Evolutionary conservation across 2,329 filamentous ascomycete species (phyloP), one percentile per base, ranked within the genome.

Genomic region (Ceratocystis cubensis): DNA sequence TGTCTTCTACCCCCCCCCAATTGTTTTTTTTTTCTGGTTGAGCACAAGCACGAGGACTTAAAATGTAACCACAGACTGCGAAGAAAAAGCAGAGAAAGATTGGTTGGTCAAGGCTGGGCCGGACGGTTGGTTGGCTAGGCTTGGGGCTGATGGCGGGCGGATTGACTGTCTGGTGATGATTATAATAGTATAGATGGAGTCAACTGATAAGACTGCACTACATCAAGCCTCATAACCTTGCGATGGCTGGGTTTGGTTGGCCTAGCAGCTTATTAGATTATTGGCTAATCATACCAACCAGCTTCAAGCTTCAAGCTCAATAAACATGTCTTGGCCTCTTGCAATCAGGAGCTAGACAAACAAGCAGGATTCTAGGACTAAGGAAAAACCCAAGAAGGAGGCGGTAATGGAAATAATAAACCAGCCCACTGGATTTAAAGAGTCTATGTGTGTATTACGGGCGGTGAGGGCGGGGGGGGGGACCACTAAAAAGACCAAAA

Each of bases 1-100:
- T 53, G 28, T 30, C 17, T 33, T 33, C 20, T 30, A 13, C 22
- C 22, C 20, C 13, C 53, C 25, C 53, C 28, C n/a, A 59, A 20
- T 37, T 37, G 28, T 22, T 17, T 57, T 30, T 59, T 57, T 59
- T 59, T 59, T n/a, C 25, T 59, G 53, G 53, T 59, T 59, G 25
- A 59, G 53, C 28, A 59, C 53, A n/a, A 59, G 53, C 53, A 59
- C 25, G 37, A 59, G 53, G 53, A 59, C 33, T 37, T 1, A 33
- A 30, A 59, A 59, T 59, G 53, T 59, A 59, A 59, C 53, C 53
- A 7, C 28, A 25, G 22, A 25, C 53, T 30, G 33, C 25, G n/a
- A 59, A 33, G 25, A 33, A 59, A 28, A 8, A 25, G n/a, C 17
- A 61, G 15, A 56, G 48, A 56, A 61, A 61, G 15, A 37, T 30